These are phyloP conservation scores for Xylaria intraflava DNA, from an alignment of 495 filamentous ascomycete genomes.

Conservation along the genomic window DNA sequence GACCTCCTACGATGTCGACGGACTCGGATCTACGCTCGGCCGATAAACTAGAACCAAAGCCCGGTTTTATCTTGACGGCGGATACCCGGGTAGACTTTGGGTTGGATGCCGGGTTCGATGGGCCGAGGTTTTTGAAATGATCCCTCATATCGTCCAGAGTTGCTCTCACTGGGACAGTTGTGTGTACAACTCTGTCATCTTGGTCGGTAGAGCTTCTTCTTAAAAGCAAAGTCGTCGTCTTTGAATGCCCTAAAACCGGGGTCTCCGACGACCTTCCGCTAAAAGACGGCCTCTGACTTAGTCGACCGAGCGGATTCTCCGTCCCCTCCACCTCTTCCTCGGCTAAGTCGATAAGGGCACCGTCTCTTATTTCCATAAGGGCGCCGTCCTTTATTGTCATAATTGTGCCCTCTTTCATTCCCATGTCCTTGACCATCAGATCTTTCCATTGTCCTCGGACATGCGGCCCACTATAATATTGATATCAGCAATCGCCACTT, in stretches of 20 bases:
- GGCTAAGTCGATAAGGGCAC: conserved; percentile 20
- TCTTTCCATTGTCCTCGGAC: conserved; percentile 54
- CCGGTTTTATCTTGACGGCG: conserved; percentile 85
- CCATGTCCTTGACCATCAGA: conserved; percentile 45
- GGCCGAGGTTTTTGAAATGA: conserved; percentile 85
- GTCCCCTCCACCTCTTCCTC: conserved; percentile 8
- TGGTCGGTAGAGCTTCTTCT: conserved; percentile 47
- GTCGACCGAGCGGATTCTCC: not conserved
- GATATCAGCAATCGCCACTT: not conserved
- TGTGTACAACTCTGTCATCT: conserved; percentile 34
- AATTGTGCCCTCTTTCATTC: conserved; percentile 14
- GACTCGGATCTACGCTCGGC: conserved; percentile 21
- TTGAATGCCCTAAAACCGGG: conserved; percentile 27
- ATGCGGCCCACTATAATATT: conserved; percentile 19
- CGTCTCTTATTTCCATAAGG: conserved; percentile 14
- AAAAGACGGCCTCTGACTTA: conserved; percentile 10
- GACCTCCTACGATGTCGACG: conserved; percentile 11
- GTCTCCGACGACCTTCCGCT: conserved; percentile 27
- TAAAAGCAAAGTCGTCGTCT: conserved; percentile 47
- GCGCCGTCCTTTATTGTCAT: conserved; percentile 13
- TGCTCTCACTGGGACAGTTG: conserved; percentile 39
- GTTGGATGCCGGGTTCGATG: conserved; percentile 80
- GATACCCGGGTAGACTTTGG: conserved; percentile 79
- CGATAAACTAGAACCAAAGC: conserved; percentile 14
- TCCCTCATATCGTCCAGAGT: conserved; percentile 64